phyloP scores from a whole-genome alignment of 768 basidiomycete genomes.

The Cytidiella melzeri region DNA sequence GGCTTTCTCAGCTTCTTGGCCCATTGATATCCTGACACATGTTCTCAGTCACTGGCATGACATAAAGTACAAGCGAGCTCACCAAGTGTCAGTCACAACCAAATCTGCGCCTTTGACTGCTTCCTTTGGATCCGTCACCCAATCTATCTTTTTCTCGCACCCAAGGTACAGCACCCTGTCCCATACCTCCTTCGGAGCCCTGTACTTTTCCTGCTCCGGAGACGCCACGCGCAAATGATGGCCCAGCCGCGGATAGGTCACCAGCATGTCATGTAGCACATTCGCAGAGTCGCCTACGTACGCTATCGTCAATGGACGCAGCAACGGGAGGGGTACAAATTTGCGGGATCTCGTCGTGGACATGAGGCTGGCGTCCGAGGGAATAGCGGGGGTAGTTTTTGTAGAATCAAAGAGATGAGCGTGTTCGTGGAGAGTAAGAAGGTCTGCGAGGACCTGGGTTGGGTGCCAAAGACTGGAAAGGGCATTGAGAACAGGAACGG shows the following conservation, averaged over 20 bases:
- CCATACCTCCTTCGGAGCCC: conserved; percentile 72
- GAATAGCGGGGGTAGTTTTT: conserved; percentile 14
- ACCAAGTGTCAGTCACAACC: conserved; percentile 98
- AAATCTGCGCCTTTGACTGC: conserved; percentile 88
- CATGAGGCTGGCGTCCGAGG: background rate
- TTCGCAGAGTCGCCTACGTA: conserved; percentile 96
- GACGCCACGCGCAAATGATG: conserved; percentile 81
- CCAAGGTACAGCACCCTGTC: conserved; percentile 69
- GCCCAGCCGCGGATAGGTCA: conserved; percentile 87
- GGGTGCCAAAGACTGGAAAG: conserved; percentile 96
- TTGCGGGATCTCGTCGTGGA: background rate
- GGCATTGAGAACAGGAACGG: conserved; percentile 94
- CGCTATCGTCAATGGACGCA: conserved; percentile 81
- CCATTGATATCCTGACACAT: conserved; percentile 89
- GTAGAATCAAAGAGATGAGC: conserved; percentile 44
- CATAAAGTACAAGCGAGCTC: conserved; percentile 15
- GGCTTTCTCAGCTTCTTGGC: conserved; percentile 90
- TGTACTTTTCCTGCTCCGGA: conserved; percentile 56
- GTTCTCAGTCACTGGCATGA: background rate
- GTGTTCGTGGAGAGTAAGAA: conserved; percentile 83
- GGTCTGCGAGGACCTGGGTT: conserved; percentile 89
- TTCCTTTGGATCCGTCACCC: conserved; percentile 75
- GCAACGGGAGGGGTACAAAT: conserved; percentile 33
- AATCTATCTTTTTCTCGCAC: conserved; percentile 67
- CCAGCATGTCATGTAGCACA: conserved; percentile 95